Evolutionary conservation across 1,284 basidiomycete genomes (phyloP).

Genomic region (Fomes fomentarius): DNA sequence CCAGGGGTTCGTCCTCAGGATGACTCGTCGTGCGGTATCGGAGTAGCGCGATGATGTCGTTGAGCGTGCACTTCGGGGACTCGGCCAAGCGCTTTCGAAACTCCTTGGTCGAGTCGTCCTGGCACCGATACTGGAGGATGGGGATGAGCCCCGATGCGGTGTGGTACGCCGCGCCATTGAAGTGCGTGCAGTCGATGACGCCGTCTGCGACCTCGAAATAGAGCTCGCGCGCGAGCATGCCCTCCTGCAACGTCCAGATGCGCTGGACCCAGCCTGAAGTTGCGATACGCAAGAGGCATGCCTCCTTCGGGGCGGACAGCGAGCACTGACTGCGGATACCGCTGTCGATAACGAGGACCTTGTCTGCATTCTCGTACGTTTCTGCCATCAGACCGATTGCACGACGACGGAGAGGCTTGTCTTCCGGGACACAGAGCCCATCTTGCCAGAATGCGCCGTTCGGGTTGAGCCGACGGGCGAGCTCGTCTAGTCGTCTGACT

Average conservation of each 20-base stretch:
- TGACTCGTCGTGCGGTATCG: conserved; percentile 12
- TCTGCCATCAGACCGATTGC: conserved; percentile 20
- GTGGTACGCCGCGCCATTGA: background rate
- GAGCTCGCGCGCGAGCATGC: conserved; percentile 19
- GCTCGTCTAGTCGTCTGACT: conserved; percentile 9
- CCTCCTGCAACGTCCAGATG: conserved; percentile 26
- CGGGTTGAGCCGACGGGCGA: conserved; percentile 1
- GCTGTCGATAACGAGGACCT: conserved; percentile 20
- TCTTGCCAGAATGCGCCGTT: conserved; percentile 23
- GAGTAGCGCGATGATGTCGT: conserved; percentile 5
- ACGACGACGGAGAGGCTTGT: background rate
- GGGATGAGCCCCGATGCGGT: background rate
- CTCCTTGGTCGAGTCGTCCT: background rate
- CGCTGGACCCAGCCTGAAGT: conserved; percentile 22
- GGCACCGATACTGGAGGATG: background rate
- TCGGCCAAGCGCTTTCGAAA: no score
- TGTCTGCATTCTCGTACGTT: conserved; percentile 13
- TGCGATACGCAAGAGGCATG: conserved; percentile 16
- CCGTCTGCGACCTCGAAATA: conserved; percentile 22
- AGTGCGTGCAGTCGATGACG: background rate
- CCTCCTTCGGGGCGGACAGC: background rate
- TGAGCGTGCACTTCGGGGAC: background rate
- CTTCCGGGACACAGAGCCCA: conserved; percentile 18
- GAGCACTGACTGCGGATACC: conserved; percentile 12
- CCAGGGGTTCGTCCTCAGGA: conserved; percentile 15